These are phyloP conservation scores for Actinomucor elegans DNA, from an alignment of 371 early-diverging fungal species.

Conservation along the genomic window DNA sequence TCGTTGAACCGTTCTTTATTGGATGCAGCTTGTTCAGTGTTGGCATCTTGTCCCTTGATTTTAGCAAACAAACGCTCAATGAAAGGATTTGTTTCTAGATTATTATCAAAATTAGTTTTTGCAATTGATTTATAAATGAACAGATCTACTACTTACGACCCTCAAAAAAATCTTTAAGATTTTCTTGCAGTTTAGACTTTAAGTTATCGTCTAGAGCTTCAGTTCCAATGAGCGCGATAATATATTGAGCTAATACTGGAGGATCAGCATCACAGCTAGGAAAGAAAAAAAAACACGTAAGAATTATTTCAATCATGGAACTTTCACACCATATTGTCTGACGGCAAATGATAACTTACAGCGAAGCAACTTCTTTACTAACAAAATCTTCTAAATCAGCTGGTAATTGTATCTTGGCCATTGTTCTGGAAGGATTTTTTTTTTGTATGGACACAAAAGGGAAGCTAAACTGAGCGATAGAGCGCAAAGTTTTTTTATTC, in stretches of 20 bases:
- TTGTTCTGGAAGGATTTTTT: background rate
- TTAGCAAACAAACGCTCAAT: slow-evolving; percentile 63
- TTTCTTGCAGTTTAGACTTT: slow-evolving; percentile 37
- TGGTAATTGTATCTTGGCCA: slow-evolving; percentile 20
- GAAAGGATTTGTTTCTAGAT: slow-evolving; percentile 67
- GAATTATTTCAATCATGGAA: too few species aligned
- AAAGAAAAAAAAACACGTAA: slow-evolving; percentile 8
- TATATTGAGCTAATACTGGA: slow-evolving; percentile 75
- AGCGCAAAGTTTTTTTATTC: too few species aligned
- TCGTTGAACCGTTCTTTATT: slow-evolving; percentile 39
- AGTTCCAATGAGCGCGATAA: slow-evolving; percentile 73
- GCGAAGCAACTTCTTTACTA: slow-evolving; percentile 45
- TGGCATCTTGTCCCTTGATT: slow-evolving; percentile 26
- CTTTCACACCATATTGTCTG: too few species aligned
- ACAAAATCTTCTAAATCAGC: slow-evolving; percentile 47
- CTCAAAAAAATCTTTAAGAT: slow-evolving; percentile 57
- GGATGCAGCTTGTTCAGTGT: background rate
- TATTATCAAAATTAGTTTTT: background rate
- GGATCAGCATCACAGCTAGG: slow-evolving; percentile 82
- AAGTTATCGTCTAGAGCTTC: slow-evolving; percentile 51
- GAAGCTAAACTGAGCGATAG: too few species aligned
- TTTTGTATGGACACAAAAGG: background rate
- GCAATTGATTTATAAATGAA: too few species aligned
- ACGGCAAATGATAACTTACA: slow-evolving; percentile 33
- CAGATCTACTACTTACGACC: slow-evolving; percentile 46